Conservation (phyloP, 1,139 yeast species). For the Suhomyces bolitotheri region DNA sequence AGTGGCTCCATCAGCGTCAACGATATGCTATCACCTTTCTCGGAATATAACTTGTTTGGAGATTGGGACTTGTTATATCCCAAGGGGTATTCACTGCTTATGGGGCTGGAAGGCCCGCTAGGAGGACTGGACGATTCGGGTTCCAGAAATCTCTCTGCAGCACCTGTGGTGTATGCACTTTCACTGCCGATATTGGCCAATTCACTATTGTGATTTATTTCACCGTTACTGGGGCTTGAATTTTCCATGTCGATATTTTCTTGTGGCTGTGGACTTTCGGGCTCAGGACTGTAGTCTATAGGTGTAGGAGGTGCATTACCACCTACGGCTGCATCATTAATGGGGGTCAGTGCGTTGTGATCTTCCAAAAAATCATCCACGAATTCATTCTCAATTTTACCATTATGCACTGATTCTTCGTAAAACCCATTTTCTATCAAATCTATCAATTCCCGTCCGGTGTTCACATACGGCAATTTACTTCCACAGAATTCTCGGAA, state of each 20-base stretch:
- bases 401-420: slow-evolving; percentile 14
- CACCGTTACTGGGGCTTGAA: background rate
- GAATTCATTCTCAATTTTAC: slow-evolving; percentile 14
- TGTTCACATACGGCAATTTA: slow-evolving; percentile 29
- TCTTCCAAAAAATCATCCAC: slow-evolving; percentile 26
- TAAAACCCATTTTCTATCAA: slow-evolving; percentile 29
- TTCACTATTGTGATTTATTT: background rate
- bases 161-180: slow-evolving; percentile 6
- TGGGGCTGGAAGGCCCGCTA: slow-evolving; percentile 3
- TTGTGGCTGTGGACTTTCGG: background rate
- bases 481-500: slow-evolving; percentile 39
- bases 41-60: too few species aligned
- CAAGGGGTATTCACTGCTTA: background rate
- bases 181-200: background rate
- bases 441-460: slow-evolving; percentile 35
- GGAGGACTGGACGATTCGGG: slow-evolving; percentile 1
- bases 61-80: background rate
- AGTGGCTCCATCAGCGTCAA: too few species aligned
- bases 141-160: slow-evolving; percentile 1
- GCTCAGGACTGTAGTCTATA: slow-evolving; percentile 8
- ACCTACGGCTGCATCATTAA: slow-evolving; percentile 17
- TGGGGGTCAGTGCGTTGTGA: slow-evolving; percentile 31
- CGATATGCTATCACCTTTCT: too few species aligned
- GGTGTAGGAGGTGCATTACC: slow-evolving; percentile 7
- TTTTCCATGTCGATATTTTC: background rate